These are phyloP conservation scores for Circinella umbellata DNA, from an alignment of 371 early-diverging fungal species.

Conservation along the genomic window DNA sequence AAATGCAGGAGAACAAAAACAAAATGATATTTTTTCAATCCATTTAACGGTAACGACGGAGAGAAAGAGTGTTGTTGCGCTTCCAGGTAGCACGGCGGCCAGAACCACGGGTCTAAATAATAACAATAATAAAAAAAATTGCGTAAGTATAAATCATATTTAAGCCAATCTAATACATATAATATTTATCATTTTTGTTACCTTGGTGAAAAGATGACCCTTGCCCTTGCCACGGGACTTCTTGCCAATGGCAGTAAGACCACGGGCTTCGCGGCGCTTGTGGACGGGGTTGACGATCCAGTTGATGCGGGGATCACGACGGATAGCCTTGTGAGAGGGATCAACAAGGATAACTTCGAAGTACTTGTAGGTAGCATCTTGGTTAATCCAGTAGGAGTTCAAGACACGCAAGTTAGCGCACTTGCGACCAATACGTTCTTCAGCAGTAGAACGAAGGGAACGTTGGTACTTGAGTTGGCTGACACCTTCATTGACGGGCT, in stretches of 20 bases:
- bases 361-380: conserved; percentile 98
- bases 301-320: conserved; percentile 98
- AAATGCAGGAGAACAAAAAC: neutral
- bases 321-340: conserved; percentile 96
- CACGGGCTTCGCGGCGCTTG: conserved; percentile 99
- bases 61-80: conserved; percentile 74
- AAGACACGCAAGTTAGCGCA: conserved; percentile 96
- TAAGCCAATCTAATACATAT: too few species aligned
- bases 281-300: conserved; percentile 98
- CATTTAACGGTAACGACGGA: conserved; percentile 78
- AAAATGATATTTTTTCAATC: neutral
- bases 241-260: conserved; percentile 97
- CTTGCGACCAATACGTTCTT: conserved; percentile 96
- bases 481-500: conserved; percentile 98
- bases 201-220: conserved; percentile 96
- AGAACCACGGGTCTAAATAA: conserved; percentile 15
- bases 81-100: conserved; percentile 58
- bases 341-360: conserved; percentile 99
- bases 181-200: neutral
- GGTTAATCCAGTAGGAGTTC: conserved; percentile 99
- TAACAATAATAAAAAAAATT: too few species aligned
- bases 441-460: conserved; percentile 92
- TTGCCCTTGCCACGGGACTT: conserved; percentile 98
- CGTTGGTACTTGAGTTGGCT: conserved; percentile 97
- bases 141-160: too few species aligned